A percentile compares a stretch with the other conserved stretches of the same genome.
phyloP scores from a whole-genome alignment of 345 rosid species.

The Sonneratia alba region DNA sequence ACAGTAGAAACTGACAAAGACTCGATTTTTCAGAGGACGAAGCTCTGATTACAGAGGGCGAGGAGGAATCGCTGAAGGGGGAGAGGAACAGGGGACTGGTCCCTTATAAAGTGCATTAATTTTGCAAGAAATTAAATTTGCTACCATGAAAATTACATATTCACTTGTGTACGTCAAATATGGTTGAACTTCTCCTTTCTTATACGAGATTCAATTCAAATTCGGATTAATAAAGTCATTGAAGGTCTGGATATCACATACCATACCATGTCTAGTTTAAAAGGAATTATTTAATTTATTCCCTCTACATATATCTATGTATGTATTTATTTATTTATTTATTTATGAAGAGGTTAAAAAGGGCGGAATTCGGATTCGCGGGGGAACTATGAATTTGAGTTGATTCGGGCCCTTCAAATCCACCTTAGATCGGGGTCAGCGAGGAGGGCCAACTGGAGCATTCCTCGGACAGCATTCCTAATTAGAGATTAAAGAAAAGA shows the following conservation, averaged over 20 bases:
- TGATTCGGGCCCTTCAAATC: neutral
- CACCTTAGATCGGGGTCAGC: neutral
- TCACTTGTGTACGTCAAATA: neutral
- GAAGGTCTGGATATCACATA: neutral
- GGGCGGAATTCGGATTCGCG: conserved; percentile 6
- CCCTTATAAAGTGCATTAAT: neutral
- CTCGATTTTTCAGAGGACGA: neutral
- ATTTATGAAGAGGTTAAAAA: neutral
- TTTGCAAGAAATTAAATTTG: neutral
- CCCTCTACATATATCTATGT: neutral
- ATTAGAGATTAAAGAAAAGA: too few relatives aligned
- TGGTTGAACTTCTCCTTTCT: neutral
- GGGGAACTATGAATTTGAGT: conserved; percentile 6
- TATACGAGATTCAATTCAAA: neutral
- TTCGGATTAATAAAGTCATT: neutral
- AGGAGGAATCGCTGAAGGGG: neutral
- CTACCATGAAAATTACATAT: neutral
- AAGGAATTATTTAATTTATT: neutral
- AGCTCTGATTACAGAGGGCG: neutral
- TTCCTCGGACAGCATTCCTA: neutral
- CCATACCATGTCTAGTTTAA: neutral
- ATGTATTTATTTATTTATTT: neutral
- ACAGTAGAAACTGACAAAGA: neutral
- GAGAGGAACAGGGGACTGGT: neutral
- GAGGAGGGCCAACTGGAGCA: neutral